Evolutionary conservation across 805 yeast species (phyloP), one percentile per base, ranked within the genome.

Genomic region (Barnettozyma siamensis): DNA sequence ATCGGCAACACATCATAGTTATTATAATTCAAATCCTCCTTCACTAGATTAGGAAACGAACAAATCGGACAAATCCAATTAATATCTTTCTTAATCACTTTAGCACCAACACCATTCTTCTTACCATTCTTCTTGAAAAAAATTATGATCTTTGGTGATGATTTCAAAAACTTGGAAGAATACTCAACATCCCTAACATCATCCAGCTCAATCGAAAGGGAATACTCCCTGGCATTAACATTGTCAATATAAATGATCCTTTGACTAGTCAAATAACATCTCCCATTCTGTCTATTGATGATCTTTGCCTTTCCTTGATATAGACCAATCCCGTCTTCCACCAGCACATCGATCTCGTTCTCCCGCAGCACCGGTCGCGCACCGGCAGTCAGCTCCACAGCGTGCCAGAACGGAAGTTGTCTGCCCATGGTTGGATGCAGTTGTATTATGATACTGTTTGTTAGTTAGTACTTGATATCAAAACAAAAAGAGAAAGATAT

Each of bases 61-160:
- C 99, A 91, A 3, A 93, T 89, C n/a, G 83, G 82, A 59, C 99
- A 91, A 1, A 73, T 72, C 99, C 99, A 91, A 18, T 23, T 34
- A 12, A 24, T 34, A 7, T 16, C 18, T 35, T 43, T 31, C 37
- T 35, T 11, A 32, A 20, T 8, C 18, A 30, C 8, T 34, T 23
- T 15, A 9, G 19, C 17, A 20, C 20, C 23, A 10, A n/a, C n/a
- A n/a, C 12, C 12, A 18, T 37, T 33, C 5, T 26, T 26, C 12
- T 26, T 26, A 7, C 29, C n/a, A 26, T 26, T 26, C 13, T 37
- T 38, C n/a, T 49, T 64, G 41, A 72, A 55, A 44, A 57, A 59
- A 5, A 77, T 44, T 6, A 70, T 75, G n/a, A 89, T 69, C 52
- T 88, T 86, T 1, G 97, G 88, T 11, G 93, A 83, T 5, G 88